Base-by-base conservation (phyloP, 495 filamentous ascomycete species). In the Tricharina praecox region DNA sequence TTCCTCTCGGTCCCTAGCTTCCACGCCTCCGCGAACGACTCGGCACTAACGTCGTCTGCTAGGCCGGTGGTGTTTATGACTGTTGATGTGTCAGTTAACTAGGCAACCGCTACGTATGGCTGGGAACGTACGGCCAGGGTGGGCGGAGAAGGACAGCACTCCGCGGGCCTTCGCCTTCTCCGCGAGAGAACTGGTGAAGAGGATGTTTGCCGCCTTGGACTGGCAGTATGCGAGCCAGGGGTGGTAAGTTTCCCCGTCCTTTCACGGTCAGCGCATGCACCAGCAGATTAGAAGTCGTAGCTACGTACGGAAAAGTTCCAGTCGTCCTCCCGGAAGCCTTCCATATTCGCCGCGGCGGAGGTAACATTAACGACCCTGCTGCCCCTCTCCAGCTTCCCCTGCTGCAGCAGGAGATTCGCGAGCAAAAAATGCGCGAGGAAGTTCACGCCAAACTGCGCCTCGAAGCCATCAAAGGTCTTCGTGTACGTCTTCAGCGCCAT, bases 371-470 rank as follows among this genome's bases (percentile, higher is more conserved):
- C 60, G 23, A 72, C 37, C 1, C 70, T 58, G 7, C 15, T 21
- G 8, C 68, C 62, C 2, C 56, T 51, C 18, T 70, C 47, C 7
- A 13, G 5, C 28, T 5, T 5, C 2, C 74, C 52, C 47, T 70
- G 68, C 2, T 58, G 54, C 51, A 76, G 65, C 33, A 79, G 54
- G 53, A 68, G 55, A 48, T 72, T 74, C 11, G 71, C 73, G 21
- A 80, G 60, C n/a, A 78, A 53, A 45, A 76, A 76, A 51, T 78
- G 75, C 11, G 72, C 74, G 4, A 75, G 62, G 53, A 78, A 70
- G 56, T 74, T 76, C 33, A 68, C 66, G 7, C 66, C 75, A 11
- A 82, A 65, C 50, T 80, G 76, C 33, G 66, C 59, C 54, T 81
- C 78, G 44, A 71, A 61, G 4, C 68, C 67, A 23, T 66, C 51